Evolutionary conservation across 2,329 filamentous ascomycete genomes (phyloP).

Genomic region (Colletotrichum sp.): DNA sequence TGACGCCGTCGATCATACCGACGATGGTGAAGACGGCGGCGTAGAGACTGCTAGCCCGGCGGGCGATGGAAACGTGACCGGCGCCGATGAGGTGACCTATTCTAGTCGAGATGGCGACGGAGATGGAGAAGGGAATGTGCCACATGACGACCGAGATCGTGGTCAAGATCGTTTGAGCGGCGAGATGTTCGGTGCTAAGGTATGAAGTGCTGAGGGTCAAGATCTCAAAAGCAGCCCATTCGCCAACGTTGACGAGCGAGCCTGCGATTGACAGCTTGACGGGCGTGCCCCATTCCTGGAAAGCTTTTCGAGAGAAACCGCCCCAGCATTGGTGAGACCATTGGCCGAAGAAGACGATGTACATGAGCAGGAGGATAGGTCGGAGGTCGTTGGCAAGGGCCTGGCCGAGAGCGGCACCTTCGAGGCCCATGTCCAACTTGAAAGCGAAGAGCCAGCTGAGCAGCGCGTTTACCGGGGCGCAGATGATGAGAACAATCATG

Average conservation of each 20-base stretch:
- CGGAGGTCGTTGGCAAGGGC: constrained; percentile 55
- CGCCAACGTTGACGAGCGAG: constrained; percentile 42
- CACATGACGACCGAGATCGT: constrained; percentile 45
- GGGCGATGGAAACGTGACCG: constrained; percentile 33
- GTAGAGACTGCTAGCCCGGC: constrained; percentile 35
- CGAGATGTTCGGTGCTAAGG: constrained; percentile 45
- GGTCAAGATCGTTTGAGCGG: constrained; percentile 45
- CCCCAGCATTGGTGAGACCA: constrained; percentile 49
- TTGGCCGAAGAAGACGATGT: constrained; percentile 47
- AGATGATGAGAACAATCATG: constrained; percentile 50
- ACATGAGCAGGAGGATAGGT: constrained; percentile 50
- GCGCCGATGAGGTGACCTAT: constrained; percentile 48
- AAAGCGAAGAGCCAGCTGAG: constrained; percentile 56
- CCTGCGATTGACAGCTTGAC: constrained; percentile 43
- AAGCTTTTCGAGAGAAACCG: constrained; percentile 39
- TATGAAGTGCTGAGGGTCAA: constrained; percentile 50
- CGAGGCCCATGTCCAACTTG: constrained; percentile 47
- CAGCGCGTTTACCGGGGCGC: constrained; percentile 51
- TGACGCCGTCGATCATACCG: constrained; percentile 36
- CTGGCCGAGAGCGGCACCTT: constrained; percentile 55
- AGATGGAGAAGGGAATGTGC: constrained; percentile 48
- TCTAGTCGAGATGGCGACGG: constrained; percentile 46
- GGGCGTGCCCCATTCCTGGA: constrained; percentile 46
- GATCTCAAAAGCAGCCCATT: constrained; percentile 49
- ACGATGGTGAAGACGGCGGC: constrained; percentile 35